These are phyloP conservation scores for Polygonum maritimum DNA, from an alignment of 148 eudicot genomes.

Conservation along the genomic window DNA sequence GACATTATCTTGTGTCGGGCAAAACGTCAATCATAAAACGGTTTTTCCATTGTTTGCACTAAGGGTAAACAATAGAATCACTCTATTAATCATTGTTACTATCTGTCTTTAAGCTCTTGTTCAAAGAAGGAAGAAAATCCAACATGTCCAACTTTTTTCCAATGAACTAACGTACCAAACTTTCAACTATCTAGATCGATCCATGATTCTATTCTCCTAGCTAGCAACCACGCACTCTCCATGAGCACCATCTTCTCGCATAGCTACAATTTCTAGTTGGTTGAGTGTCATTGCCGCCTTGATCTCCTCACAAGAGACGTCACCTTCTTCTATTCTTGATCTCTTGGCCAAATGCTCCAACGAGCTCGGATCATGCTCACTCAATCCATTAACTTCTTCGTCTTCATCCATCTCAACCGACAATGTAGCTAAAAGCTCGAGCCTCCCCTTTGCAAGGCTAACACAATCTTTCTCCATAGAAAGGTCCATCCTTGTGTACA, in stretches of 20 bases:
- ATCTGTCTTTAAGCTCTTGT: too few relatives aligned
- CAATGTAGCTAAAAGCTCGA: neutral
- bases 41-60: too few relatives aligned
- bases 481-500: conserved; percentile 25
- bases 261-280: neutral
- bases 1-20: too few relatives aligned
- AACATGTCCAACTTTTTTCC: neutral
- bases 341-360: neutral
- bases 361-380: neutral
- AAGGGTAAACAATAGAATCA: too few relatives aligned
- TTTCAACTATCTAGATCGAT: neutral
- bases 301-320: neutral
- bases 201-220: too few relatives aligned
- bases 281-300: neutral
- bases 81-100: too few relatives aligned
- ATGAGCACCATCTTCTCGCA: neutral
- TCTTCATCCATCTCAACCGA: neutral
- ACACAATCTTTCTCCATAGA: neutral
- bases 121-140: too few relatives aligned
- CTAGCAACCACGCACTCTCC: too few relatives aligned
- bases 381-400: neutral
- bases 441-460: neutral
- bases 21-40: too few relatives aligned
- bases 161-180: neutral
- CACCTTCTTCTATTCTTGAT: neutral